A percentile compares a stretch with the other conserved stretches of the same genome.
Conservation (phyloP, 2,329 filamentous ascomycete genomes). For the Alternaria angustiovoidea region DNA sequence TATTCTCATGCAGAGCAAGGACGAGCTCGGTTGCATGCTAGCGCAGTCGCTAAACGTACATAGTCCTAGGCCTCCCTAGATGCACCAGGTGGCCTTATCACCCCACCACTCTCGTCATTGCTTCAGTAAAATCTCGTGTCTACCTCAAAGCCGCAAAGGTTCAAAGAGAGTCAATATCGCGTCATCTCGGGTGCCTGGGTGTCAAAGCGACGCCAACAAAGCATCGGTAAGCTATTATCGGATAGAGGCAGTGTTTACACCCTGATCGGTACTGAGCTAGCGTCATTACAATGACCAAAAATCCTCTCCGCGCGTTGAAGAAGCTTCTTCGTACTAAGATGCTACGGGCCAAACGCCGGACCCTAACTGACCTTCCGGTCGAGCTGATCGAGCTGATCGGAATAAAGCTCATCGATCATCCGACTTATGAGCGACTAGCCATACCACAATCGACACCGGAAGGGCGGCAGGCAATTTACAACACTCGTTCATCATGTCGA, state of each 20-base stretch:
- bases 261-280: background rate
- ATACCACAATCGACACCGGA: background rate
- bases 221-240: background rate
- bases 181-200: too few species aligned
- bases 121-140: background rate
- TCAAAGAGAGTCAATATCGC: too few species aligned
- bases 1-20: background rate
- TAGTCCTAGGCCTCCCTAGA: background rate
- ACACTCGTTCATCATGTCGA: background rate
- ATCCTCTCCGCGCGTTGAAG: background rate
- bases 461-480: background rate
- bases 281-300: background rate
- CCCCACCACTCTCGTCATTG: background rate
- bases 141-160: too few species aligned
- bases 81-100: background rate
- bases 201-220: background rate
- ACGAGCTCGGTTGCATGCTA: background rate
- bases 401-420: background rate
- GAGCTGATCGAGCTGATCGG: background rate
- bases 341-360: background rate
- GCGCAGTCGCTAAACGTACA: background rate
- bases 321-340: background rate
- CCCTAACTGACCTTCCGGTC: background rate
- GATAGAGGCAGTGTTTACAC: background rate
- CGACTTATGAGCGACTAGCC: background rate